A percentile compares a stretch with the other conserved stretches of the same genome.
Evolutionary conservation across 768 basidiomycete species (phyloP).

Genomic region (Trametes punicea): DNA sequence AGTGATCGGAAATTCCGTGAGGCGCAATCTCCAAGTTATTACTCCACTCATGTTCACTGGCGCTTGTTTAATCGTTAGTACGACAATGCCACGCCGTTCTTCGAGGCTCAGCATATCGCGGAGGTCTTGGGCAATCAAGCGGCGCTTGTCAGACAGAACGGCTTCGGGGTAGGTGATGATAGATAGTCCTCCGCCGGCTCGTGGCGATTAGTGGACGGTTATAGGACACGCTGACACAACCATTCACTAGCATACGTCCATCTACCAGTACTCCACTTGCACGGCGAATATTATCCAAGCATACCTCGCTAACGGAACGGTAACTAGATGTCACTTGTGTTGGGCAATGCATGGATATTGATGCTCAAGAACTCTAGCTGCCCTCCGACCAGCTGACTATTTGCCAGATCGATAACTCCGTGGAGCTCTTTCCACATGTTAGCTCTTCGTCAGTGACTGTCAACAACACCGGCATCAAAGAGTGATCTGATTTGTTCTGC

Average conservation of each 20-base stretch:
- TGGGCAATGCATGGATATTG: background rate
- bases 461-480: background rate
- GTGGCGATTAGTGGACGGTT: too few relatives aligned
- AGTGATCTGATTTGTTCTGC: too few relatives aligned
- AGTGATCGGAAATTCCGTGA: constrained; percentile 20
- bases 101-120: constrained; percentile 4
- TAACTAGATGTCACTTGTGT: too few relatives aligned
- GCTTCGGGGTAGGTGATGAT: constrained; percentile 6
- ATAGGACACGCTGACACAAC: background rate
- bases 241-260: constrained; percentile 7
- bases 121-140: constrained; percentile 14
- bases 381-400: constrained; percentile 1
- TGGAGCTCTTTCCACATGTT: constrained; percentile 12
- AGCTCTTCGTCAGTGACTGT: background rate
- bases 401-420: constrained; percentile 10
- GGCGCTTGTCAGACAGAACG: constrained; percentile 9
- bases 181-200: background rate
- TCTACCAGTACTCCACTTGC: constrained; percentile 6
- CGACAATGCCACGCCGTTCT: constrained; percentile 16
- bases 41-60: background rate
- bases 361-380: background rate
- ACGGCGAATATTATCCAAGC: constrained; percentile 1
- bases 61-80: background rate
- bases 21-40: background rate
- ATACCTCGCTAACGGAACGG: constrained; percentile 11